Evolutionary conservation across 768 basidiomycete genomes (phyloP).

Genomic region (Tephrocybe sp.): DNA sequence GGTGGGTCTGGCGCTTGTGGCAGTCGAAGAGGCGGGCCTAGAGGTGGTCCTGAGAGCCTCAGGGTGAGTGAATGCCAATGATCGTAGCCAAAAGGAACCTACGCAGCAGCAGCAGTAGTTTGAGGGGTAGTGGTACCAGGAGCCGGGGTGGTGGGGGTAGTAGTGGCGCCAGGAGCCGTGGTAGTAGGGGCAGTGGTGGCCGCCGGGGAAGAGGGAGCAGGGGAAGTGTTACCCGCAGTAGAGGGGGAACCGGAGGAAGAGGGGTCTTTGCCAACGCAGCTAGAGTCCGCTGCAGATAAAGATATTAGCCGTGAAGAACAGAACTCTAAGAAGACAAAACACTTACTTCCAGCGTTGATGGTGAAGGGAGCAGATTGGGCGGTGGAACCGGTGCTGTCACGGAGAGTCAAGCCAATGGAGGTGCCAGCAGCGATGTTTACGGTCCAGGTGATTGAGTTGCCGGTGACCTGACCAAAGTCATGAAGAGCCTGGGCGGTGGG

Average conservation of each 20-base stretch:
- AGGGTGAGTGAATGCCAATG: not conserved
- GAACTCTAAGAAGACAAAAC: not conserved
- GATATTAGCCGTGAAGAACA: not conserved
- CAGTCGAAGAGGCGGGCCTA: not conserved
- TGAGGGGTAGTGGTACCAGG: slow-evolving; percentile 15
- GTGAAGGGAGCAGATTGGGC: slow-evolving; percentile 55
- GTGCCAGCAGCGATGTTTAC: slow-evolving; percentile 49
- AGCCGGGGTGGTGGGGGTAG: slow-evolving; percentile 10
- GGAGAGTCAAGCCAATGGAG: slow-evolving; percentile 55
- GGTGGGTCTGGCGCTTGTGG: slow-evolving; percentile 9
- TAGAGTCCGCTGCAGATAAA: slow-evolving; percentile 29
- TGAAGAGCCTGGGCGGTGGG: slow-evolving; percentile 45
- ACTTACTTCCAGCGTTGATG: slow-evolving; percentile 50
- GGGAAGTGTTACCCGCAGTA: slow-evolving; percentile 16
- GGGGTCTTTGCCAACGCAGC: slow-evolving; percentile 33
- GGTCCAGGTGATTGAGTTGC: slow-evolving; percentile 51
- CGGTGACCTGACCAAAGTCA: slow-evolving; percentile 40
- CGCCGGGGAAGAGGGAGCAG: slow-evolving; percentile 13
- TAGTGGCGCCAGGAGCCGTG: slow-evolving; percentile 11
- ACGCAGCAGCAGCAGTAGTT: slow-evolving; percentile 8
- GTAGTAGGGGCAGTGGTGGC: slow-evolving; percentile 12
- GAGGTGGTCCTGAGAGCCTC: not conserved
- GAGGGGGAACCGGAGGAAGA: slow-evolving; percentile 14
- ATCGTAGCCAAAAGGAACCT: no score
- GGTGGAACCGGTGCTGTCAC: slow-evolving; percentile 55